These are phyloP conservation scores for Verticillium longisporum DNA, from an alignment of 2,329 filamentous ascomycete genomes.

Conservation along the genomic window DNA sequence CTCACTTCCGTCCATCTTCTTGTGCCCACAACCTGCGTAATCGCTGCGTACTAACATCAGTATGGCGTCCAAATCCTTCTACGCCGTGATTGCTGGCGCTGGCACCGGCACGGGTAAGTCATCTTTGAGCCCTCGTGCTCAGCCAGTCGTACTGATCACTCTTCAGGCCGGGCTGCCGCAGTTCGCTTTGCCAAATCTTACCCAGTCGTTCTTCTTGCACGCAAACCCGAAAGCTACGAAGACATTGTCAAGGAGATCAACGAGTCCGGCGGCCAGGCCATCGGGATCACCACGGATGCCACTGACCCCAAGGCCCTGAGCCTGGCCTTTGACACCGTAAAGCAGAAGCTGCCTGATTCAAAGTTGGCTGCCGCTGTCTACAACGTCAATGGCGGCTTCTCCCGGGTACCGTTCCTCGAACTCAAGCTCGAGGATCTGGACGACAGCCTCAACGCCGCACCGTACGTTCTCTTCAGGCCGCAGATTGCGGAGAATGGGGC, in stretches of 20 bases:
- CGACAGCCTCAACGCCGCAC: conserved; percentile 34
- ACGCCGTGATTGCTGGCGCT: conserved; percentile 64
- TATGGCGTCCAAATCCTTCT: conserved; percentile 34
- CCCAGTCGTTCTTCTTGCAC: conserved; percentile 68
- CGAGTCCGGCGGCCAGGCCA: conserved; percentile 56
- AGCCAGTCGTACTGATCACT: neutral
- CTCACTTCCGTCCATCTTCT: neutral
- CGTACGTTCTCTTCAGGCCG: conserved; percentile 29
- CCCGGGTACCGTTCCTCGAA: conserved; percentile 53
- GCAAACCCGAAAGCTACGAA: conserved; percentile 58
- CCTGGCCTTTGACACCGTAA: conserved; percentile 56
- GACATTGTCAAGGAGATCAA: conserved; percentile 65
- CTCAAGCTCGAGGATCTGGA: conserved; percentile 43
- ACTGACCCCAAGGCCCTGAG: conserved; percentile 28
- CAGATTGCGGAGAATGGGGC: neutral
- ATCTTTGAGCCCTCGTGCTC: neutral
- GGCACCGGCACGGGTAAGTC: conserved; percentile 58
- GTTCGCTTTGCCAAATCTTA: conserved; percentile 58
- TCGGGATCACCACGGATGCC: conserved; percentile 64
- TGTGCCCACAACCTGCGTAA: no score
- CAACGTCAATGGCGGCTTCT: conserved; percentile 53
- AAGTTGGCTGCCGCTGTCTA: conserved; percentile 61
- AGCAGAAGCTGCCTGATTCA: conserved; percentile 47
- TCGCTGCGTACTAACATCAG: no score
- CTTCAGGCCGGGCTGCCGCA: conserved; percentile 38